phyloP scores from a whole-genome alignment of 2,329 filamentous ascomycete species.

The Claviceps maximensis region DNA sequence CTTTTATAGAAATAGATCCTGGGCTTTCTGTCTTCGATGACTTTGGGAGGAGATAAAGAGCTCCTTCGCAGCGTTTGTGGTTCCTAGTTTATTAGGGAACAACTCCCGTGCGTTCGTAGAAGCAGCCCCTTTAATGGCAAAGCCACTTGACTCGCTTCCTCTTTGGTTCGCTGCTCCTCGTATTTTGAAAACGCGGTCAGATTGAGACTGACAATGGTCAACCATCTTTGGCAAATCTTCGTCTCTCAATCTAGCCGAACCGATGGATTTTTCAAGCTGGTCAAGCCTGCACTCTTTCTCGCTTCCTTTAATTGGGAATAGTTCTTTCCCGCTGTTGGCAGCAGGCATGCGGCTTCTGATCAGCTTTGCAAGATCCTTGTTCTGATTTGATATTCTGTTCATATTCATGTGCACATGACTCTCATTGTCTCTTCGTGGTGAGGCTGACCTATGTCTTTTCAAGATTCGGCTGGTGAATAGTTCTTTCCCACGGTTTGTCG shows the following conservation, averaged over 20 bases:
- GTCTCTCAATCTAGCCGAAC: conserved; percentile 23
- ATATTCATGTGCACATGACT: conserved; percentile 26
- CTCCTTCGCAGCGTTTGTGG: conserved; percentile 52
- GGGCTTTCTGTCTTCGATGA: conserved; percentile 53
- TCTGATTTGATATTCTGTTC: conserved; percentile 21
- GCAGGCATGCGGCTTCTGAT: conserved; percentile 20
- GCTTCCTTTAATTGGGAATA: conserved; percentile 24
- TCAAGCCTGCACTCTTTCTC: conserved; percentile 21
- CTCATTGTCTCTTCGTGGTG: conserved; percentile 31
- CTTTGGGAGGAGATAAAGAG: conserved; percentile 40
- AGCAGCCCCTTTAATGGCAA: conserved; percentile 54
- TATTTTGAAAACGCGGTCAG: conserved; percentile 40
- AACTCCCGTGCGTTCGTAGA: conserved; percentile 43
- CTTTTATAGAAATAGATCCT: conserved; percentile 55
- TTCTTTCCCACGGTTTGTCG: conserved; percentile 42
- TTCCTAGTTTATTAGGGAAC: conserved; percentile 50
- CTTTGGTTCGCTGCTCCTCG: conserved; percentile 41
- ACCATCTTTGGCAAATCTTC: conserved; percentile 42
- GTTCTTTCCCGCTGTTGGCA: conserved; percentile 22
- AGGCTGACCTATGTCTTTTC: conserved; percentile 37
- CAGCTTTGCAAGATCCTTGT: conserved; percentile 20
- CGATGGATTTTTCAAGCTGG: conserved; percentile 25
- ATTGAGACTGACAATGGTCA: conserved; percentile 32
- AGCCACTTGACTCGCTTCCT: conserved; percentile 31
- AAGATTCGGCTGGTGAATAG: conserved; percentile 39